Evolutionary conservation across 306 rosid genomes (phyloP).

Genomic region (Datisca glomerata): DNA sequence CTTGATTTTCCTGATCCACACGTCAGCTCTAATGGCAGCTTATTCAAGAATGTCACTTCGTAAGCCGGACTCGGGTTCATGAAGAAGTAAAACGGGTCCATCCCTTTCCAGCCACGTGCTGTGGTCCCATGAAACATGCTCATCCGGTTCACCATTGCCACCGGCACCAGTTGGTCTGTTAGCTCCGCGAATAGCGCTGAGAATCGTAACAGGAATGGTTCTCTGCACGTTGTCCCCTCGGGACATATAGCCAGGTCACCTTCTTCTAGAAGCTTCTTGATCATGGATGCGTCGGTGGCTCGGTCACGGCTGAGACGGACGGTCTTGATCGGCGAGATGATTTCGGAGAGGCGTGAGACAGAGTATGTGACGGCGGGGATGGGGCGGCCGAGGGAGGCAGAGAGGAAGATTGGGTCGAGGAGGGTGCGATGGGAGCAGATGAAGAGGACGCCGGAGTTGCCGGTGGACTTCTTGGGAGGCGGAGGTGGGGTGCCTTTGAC

Average conservation of each 20-base stretch:
- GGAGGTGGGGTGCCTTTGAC: slow-evolving; percentile 65
- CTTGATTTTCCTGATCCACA: slow-evolving; percentile 44
- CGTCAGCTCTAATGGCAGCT: slow-evolving; percentile 52
- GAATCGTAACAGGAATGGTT: slow-evolving; percentile 59
- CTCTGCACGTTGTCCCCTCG: slow-evolving; percentile 79
- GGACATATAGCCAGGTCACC: slow-evolving; percentile 85
- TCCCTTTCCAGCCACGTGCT: slow-evolving; percentile 78
- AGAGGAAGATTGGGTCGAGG: slow-evolving; percentile 80
- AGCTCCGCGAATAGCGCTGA: slow-evolving; percentile 66
- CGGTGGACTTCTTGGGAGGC: slow-evolving; percentile 21
- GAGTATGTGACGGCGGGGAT: slow-evolving; percentile 79
- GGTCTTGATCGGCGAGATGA: slow-evolving; percentile 73
- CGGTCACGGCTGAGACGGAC: slow-evolving; percentile 54
- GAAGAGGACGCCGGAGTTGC: slow-evolving; percentile 46
- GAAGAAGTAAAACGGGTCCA: slow-evolving; percentile 90
- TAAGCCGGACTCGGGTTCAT: slow-evolving; percentile 82
- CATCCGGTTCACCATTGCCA: slow-evolving; percentile 79
- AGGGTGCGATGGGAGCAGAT: slow-evolving; percentile 68
- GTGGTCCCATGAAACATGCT: slow-evolving; percentile 91
- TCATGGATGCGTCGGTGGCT: slow-evolving; percentile 53
- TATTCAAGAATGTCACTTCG: slow-evolving; percentile 63
- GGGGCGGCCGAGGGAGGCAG: slow-evolving; percentile 59
- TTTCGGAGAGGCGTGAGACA: slow-evolving; percentile 58
- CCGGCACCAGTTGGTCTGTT: slow-evolving; percentile 72
- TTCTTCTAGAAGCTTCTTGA: slow-evolving; percentile 44